A percentile compares a stretch with the other conserved stretches of the same genome.
Conservation (phyloP, 2,329 filamentous ascomycete genomes). For the Sporothrix luriei region DNA sequence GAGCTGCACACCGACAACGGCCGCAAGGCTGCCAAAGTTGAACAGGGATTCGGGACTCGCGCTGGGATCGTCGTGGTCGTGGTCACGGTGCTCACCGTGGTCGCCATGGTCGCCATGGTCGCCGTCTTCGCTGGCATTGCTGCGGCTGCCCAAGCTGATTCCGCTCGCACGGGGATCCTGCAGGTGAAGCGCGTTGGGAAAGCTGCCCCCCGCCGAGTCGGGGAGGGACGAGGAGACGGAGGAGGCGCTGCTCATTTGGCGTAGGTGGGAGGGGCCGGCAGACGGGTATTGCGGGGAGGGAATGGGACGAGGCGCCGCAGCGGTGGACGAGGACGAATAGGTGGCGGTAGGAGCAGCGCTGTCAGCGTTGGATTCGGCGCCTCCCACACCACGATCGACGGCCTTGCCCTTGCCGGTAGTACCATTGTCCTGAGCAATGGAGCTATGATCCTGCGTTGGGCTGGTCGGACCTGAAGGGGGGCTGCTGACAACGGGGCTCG, state of each 20-base stretch:
- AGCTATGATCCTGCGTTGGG: background rate
- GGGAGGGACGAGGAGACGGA: constrained; percentile 76
- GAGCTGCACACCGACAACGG: constrained; percentile 72
- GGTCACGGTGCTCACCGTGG: constrained; percentile 26
- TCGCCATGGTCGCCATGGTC: constrained; percentile 47
- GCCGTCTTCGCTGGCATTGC: constrained; percentile 50
- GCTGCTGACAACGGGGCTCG: constrained; percentile 8
- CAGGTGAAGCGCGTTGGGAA: constrained; percentile 43
- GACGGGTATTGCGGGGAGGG: constrained; percentile 52
- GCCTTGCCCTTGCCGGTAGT: constrained; percentile 66
- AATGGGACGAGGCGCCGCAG: constrained; percentile 49
- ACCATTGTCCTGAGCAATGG: constrained; percentile 9
- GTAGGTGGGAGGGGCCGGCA: constrained; percentile 69
- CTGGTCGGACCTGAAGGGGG: background rate
- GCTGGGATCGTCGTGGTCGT: constrained; percentile 46
- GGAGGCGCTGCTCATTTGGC: constrained; percentile 84
- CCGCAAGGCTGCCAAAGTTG: constrained; percentile 85
- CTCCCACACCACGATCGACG: constrained; percentile 57
- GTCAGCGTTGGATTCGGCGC: constrained; percentile 45
- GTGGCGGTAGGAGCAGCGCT: constrained; percentile 45
- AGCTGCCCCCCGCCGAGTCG: constrained; percentile 65
- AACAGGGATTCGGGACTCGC: constrained; percentile 75
- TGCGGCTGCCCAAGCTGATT: constrained; percentile 53
- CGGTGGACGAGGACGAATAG: background rate
- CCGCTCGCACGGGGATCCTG: constrained; percentile 59